These are phyloP conservation scores for Melanomma pulvis-pyrius DNA, from an alignment of 495 filamentous ascomycete species.

Conservation along the genomic window DNA sequence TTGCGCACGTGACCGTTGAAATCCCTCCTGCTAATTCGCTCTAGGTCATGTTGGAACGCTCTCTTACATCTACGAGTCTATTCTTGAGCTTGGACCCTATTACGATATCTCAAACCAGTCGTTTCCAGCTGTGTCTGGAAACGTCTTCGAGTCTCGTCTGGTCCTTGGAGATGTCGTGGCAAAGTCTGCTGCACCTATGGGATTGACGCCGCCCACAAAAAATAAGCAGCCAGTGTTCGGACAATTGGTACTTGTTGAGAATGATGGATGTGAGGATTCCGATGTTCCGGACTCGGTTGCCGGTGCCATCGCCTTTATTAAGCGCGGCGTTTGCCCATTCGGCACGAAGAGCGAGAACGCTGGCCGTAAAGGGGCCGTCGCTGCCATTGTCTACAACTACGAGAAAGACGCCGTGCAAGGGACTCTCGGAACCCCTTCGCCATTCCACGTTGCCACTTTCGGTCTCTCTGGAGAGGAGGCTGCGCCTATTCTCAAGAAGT, in stretches of 20 bases:
- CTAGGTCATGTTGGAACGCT: conserved; percentile 62
- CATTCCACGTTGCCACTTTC: conserved; percentile 53
- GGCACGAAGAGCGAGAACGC: conserved; percentile 63
- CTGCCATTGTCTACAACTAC: conserved; percentile 69
- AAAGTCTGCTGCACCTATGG: conserved; percentile 58
- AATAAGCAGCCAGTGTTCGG: conserved; percentile 57
- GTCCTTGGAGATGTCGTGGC: conserved; percentile 57
- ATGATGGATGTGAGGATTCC: conserved; percentile 32
- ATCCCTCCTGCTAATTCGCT: neutral
- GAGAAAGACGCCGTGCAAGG: conserved; percentile 46
- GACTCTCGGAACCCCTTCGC: conserved; percentile 54
- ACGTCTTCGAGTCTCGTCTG: conserved; percentile 60
- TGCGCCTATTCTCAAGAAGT: conserved; percentile 58
- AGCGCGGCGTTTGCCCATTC: conserved; percentile 65
- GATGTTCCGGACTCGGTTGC: conserved; percentile 60
- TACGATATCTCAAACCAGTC: conserved; percentile 62
- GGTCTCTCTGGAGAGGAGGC: conserved; percentile 54
- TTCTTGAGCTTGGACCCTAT: conserved; percentile 57
- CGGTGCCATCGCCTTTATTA: conserved; percentile 64
- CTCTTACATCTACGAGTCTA: conserved; percentile 59
- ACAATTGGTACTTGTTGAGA: conserved; percentile 27
- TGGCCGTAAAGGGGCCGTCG: conserved; percentile 60
- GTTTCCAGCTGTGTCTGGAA: conserved; percentile 61
- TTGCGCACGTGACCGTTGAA: neutral
- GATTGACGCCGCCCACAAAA: conserved; percentile 61